Evolutionary conservation across 306 rosid species (phyloP), one percentile per base, ranked within the genome.

Genomic region (Ormosia emarginata): DNA sequence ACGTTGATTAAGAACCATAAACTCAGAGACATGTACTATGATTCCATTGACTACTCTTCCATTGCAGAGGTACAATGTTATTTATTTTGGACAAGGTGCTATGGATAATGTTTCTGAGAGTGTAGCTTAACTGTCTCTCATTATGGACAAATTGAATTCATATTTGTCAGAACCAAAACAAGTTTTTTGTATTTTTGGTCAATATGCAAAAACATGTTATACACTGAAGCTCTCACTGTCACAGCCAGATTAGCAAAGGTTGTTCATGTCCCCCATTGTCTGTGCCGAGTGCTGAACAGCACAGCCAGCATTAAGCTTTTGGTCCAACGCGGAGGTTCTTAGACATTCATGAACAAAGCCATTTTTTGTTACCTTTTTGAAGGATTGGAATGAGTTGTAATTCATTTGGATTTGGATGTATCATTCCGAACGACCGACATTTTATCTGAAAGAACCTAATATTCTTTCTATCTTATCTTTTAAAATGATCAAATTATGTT

Each of bases 241-340:
- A 49, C 29, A 63, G 72, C 61, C 81, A 47, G 71, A 58, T 44
- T 67, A 55, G 87, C 84, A 73, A 41, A 83, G 73, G 74, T 68
- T 81, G 88, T 53, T 40, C n/a, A 17, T 87, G 84, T 59, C 89
- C 86, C 65, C 61, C 18, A 52, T 66, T 65, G 74, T 50, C 65
- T 65, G 24, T 78, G 79, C 57, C 79, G 57, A 75, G 69, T 58
- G 5, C 15, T 13, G 41, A 74, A 18, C 55, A 40, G 40, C 39
- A 12, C 56, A 56, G 67, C 79, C 52, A 57, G 79, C 79, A 74
- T 57, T 74, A 56, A 56, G 79, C 67, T n/a, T 74, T 57, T 55
- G 79, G 79, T 75, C 69, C 79, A 52, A 7, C 67, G 24, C 3
- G 67, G 44, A 79, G 24, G n/a, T 43, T 43, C 39, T 13, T 53